phyloP scores from a whole-genome alignment of 164 flowering plant genomes.

The Vitis riparia region DNA sequence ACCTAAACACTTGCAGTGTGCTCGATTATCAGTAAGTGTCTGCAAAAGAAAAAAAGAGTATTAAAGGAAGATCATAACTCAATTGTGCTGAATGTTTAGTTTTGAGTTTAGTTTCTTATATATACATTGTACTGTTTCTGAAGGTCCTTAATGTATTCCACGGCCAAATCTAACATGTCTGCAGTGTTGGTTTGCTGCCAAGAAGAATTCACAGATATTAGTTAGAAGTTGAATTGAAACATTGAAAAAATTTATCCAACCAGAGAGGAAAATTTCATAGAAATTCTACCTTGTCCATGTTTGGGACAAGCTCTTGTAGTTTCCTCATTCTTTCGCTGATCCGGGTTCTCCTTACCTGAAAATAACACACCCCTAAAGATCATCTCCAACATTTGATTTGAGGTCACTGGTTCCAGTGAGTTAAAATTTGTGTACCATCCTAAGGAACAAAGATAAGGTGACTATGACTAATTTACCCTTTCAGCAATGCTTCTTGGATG shows the following conservation, averaged over 20 bases:
- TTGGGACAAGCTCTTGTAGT: slow-evolving; percentile 69
- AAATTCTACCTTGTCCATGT: slow-evolving; percentile 70
- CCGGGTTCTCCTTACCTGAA: slow-evolving; percentile 66
- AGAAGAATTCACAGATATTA: neutral
- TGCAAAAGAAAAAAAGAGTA: slow-evolving; percentile 19
- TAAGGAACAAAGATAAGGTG: neutral
- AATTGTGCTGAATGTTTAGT: neutral
- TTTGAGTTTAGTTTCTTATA: neutral
- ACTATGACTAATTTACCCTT: slow-evolving; percentile 41
- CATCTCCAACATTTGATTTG: neutral
- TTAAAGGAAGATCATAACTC: neutral
- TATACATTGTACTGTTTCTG: slow-evolving; percentile 55
- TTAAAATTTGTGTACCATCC: neutral
- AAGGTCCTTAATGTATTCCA: slow-evolving; percentile 64
- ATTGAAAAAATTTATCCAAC: neutral
- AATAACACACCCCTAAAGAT: neutral
- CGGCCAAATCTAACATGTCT: slow-evolving; percentile 69
- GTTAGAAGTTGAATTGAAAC: neutral
- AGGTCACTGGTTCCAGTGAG: neutral
- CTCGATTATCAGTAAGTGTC: slow-evolving; percentile 43
- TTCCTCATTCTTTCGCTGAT: slow-evolving; percentile 79
- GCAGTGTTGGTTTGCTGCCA: slow-evolving; percentile 72
- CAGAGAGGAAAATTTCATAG: neutral
- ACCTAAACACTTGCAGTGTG: slow-evolving; percentile 54
- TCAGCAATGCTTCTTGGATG: slow-evolving; percentile 87